phyloP scores from a whole-genome alignment of 257 asterid species.

The Solanum pennellii region DNA sequence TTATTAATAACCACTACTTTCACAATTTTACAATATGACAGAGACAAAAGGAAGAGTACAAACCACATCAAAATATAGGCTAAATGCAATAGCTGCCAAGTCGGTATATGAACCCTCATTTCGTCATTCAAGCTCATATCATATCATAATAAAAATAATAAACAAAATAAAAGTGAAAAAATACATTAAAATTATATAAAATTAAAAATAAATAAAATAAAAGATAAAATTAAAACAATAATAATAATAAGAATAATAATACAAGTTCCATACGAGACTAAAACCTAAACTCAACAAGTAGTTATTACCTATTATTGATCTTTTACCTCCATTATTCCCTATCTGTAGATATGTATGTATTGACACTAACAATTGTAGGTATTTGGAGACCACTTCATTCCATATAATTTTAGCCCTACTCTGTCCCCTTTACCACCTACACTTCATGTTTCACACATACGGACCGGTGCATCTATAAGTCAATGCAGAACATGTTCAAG shows the following conservation, averaged over 20 bases:
- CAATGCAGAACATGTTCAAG: background rate
- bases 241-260: background rate
- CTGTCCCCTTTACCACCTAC: background rate
- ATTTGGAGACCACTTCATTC: background rate
- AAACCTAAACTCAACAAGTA: background rate
- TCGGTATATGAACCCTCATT: background rate
- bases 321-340: background rate
- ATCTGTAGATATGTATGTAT: background rate
- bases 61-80: background rate
- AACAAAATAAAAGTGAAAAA: background rate
- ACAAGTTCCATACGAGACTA: background rate
- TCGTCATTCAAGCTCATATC: background rate
- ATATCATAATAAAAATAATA: background rate
- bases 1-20: background rate
- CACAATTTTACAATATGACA: background rate
- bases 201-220: background rate
- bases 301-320: background rate
- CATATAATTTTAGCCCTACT: background rate
- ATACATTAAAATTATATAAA: background rate
- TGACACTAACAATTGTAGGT: background rate
- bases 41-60: background rate
- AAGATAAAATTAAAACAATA: background rate
- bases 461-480: background rate
- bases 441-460: background rate
- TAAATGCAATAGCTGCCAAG: background rate